Evolutionary conservation across 176 grass and related monocot species (phyloP).

Genomic region (Triticum dicoccoides): DNA sequence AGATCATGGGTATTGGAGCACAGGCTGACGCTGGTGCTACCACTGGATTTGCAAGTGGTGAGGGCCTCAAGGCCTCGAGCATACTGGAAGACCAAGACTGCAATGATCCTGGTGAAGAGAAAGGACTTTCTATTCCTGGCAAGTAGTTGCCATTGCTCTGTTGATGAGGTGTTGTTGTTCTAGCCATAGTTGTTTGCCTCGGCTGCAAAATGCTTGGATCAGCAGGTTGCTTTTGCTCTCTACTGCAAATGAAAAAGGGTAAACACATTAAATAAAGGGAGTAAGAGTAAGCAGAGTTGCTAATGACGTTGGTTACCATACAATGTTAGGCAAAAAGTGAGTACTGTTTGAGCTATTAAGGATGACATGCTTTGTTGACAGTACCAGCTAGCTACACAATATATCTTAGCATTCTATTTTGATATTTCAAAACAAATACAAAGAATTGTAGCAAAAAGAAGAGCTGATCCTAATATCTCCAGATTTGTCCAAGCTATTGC

Average conservation of each 20-base stretch:
- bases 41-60: neutral
- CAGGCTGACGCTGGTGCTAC: neutral
- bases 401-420: neutral
- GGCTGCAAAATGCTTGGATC: neutral
- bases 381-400: neutral
- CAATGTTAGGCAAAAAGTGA: neutral
- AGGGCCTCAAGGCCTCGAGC: neutral
- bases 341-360: neutral
- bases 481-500: neutral
- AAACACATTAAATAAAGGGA: neutral
- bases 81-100: conserved; percentile 11
- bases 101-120: neutral
- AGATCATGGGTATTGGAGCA: neutral
- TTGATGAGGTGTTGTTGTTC: neutral
- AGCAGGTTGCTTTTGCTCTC: neutral
- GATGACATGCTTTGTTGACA: neutral
- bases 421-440: neutral
- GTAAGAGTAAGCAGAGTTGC: neutral
- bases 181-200: neutral
- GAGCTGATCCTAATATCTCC: neutral
- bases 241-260: neutral
- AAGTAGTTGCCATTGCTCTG: neutral
- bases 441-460: neutral
- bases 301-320: neutral
- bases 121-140: neutral